Evolutionary conservation across 129 eudicot genomes (phyloP), one percentile per base, ranked within the genome.

Genomic region (Flaveria ramosissima): DNA sequence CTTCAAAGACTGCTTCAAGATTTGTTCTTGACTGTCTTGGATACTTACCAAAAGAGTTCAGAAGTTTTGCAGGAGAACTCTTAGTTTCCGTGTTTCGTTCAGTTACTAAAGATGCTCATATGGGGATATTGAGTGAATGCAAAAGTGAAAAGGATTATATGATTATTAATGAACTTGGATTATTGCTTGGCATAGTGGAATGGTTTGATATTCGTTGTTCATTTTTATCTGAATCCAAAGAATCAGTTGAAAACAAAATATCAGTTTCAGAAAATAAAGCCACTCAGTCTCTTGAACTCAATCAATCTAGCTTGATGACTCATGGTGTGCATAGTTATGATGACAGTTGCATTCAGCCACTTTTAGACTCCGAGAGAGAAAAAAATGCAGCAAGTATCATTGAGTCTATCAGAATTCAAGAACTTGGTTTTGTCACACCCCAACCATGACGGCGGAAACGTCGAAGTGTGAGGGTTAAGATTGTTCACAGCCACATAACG

Each of bases 111-210:
- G 91, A 89, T 78, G 93, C 89, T 73, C 83, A 80, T 43, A 20
- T 72, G 27, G 86, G 81, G 77, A 89, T 94, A 71, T 80, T 94
- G 70, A 39, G 64, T 16, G 89, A 89, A 80, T 89, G 98, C 76
- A 83, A 78, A 72, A 52, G 75, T 57, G 76, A 71, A 27, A 85
- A 87, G 42, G 89, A 91, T 71, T 92, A 90, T 43, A 64, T 86
- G 81, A 84, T 94, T 87, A 83, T 94, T 75, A 97, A 87, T 76
- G 96, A 89, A 70, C 83, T 91, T 6, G 98, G 98, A n/a, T 78
- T 89, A 45, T 79, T 81, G 46, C 88, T 94, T 32, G 98, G 98
- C 67, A 67, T 94, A 59, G 64, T 83, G 75, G 98, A 94, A 71
- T 94, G 97, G 98, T 74, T 89, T 30, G 70, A 88, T 72, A 93